Percentiles rank a stretch among this genome's conserved stretches.
phyloP scores from a whole-genome alignment of 1,139 yeast species.

The Meyerozyma athensensis region DNA sequence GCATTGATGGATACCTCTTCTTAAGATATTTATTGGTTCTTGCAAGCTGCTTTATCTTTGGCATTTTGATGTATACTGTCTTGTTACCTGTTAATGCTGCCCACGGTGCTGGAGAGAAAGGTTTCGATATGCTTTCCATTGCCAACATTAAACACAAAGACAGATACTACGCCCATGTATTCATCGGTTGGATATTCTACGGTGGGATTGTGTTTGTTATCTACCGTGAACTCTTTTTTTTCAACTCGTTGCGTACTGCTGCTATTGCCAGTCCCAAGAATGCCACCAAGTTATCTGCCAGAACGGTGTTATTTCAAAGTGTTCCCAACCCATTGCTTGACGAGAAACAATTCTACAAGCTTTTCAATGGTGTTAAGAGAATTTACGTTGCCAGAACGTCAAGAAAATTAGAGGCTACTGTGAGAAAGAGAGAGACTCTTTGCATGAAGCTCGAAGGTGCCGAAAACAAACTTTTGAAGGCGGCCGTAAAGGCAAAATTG shows the following conservation, averaged over 20 bases:
- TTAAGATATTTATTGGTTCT: slow-evolving; percentile 51
- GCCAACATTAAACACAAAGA: slow-evolving; percentile 56
- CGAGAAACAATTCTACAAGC: slow-evolving; percentile 54
- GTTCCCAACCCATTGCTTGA: slow-evolving; percentile 68
- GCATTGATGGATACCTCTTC: slow-evolving; percentile 71
- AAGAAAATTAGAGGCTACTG: slow-evolving; percentile 51
- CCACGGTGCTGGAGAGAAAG: slow-evolving; percentile 49
- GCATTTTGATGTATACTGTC: slow-evolving; percentile 46
- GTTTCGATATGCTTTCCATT: slow-evolving; percentile 75
- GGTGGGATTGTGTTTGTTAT: slow-evolving; percentile 65
- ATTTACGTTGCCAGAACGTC: slow-evolving; percentile 74
- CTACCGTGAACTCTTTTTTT: slow-evolving; percentile 79
- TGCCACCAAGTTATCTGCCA: slow-evolving; percentile 65
- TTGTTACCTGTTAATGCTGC: slow-evolving; percentile 64
- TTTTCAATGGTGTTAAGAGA: slow-evolving; percentile 67
- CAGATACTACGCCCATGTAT: slow-evolving; percentile 82
- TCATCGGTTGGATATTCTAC: slow-evolving; percentile 75
- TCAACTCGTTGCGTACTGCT: slow-evolving; percentile 75
- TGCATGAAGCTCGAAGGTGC: slow-evolving; percentile 67
- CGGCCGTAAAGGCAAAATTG: slow-evolving; percentile 56
- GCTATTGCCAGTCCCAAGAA: slow-evolving; percentile 77
- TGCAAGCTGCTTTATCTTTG: slow-evolving; percentile 36
- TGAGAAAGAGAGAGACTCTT: slow-evolving; percentile 57
- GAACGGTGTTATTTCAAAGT: slow-evolving; percentile 75
- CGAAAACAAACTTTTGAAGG: slow-evolving; percentile 53